Conservation (phyloP, 495 filamentous ascomycete genomes). For the Penicillium alfredii region DNA sequence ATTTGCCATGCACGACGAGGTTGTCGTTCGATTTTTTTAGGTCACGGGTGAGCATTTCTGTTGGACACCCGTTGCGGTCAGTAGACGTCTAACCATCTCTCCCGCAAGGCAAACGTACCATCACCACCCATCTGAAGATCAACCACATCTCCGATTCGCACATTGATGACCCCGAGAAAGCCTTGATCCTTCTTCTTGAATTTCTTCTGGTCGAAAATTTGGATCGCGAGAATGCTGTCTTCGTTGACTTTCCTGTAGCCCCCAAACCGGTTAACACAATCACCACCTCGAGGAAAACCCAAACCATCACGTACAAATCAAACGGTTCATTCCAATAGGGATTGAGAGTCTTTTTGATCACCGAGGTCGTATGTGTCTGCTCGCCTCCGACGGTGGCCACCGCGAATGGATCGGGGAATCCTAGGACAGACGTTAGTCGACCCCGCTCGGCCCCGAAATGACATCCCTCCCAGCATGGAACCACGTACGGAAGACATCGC, state of each 20-base stretch:
- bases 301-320: slow-evolving; percentile 65
- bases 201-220: slow-evolving; percentile 99
- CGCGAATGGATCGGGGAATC: slow-evolving; percentile 95
- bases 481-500: slow-evolving; percentile 87
- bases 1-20: slow-evolving; percentile 92
- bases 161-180: slow-evolving; percentile 95
- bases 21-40: slow-evolving; percentile 98
- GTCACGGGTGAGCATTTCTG: slow-evolving; percentile 97
- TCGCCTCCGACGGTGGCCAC: slow-evolving; percentile 95
- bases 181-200: slow-evolving; percentile 99
- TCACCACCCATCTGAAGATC: slow-evolving; percentile 85
- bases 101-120: slow-evolving; percentile 53
- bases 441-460: slow-evolving; percentile 7
- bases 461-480: neutral
- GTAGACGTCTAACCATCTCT: slow-evolving; percentile 3
- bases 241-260: slow-evolving; percentile 71
- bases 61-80: slow-evolving; percentile 10
- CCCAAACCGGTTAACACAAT: slow-evolving; percentile 3
- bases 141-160: slow-evolving; percentile 87
- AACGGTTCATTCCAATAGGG: slow-evolving; percentile 99
- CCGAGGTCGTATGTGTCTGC: slow-evolving; percentile 90
- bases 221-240: slow-evolving; percentile 92
- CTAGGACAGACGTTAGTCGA: slow-evolving; percentile 42
- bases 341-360: slow-evolving; percentile 95
- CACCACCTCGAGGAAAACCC: slow-evolving; percentile 10